Evolutionary conservation across 2,329 filamentous ascomycete species (phyloP).

Genomic region (Calonectria honghensis): DNA sequence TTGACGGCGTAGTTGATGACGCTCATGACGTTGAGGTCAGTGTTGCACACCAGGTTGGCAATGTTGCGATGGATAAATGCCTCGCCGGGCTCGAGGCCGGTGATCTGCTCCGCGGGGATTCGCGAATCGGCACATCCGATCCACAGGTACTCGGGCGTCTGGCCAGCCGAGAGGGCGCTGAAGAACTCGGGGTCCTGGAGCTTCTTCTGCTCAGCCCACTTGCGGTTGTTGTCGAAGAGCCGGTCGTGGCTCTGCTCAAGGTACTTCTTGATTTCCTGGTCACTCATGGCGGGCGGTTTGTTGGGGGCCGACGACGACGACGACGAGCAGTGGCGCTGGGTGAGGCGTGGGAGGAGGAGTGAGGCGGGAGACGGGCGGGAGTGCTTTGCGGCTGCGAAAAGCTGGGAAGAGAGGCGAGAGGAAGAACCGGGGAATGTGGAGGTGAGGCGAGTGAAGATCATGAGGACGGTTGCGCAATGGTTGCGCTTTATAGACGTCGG

Average conservation of each 20-base stretch:
- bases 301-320: conserved; percentile 25
- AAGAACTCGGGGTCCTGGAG: conserved; percentile 79
- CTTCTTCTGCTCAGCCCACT: conserved; percentile 78
- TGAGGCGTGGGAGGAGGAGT: conserved; percentile 28
- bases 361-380: conserved; percentile 12
- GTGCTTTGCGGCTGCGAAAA: conserved; percentile 6
- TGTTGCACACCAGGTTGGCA: conserved; percentile 88
- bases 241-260: conserved; percentile 79
- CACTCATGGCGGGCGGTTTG: conserved; percentile 56
- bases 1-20: conserved; percentile 92
- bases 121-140: conserved; percentile 94
- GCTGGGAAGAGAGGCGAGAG: conserved; percentile 33
- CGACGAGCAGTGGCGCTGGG: conserved; percentile 37
- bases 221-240: conserved; percentile 81
- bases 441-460: conserved; percentile 51
- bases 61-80: conserved; percentile 97
- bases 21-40: conserved; percentile 85
- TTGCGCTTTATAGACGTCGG: conserved; percentile 32
- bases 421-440: conserved; percentile 40
- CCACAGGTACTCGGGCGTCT: conserved; percentile 85
- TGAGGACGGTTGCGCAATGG: conserved; percentile 32
- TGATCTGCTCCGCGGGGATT: conserved; percentile 92
- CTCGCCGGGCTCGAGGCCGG: conserved; percentile 89
- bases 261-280: conserved; percentile 70
- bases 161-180: conserved; percentile 76